These are phyloP conservation scores for Fusarium robinianum DNA, from an alignment of 2,329 filamentous ascomycete genomes.

Conservation along the genomic window DNA sequence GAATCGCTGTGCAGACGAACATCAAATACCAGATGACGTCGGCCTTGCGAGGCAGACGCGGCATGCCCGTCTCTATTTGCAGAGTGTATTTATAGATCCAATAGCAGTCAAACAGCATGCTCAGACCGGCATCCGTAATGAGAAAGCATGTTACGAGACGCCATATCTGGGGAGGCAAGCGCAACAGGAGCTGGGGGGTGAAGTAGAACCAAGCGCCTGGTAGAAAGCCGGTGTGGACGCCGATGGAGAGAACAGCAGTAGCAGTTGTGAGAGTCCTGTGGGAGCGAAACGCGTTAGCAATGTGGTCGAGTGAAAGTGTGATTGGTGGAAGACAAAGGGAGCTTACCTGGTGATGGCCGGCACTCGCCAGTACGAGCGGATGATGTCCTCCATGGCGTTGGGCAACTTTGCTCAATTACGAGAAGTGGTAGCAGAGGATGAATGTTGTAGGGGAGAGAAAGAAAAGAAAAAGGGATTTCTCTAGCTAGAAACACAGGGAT, in stretches of 20 bases:
- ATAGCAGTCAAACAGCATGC: conserved; percentile 74
- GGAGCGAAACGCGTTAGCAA: conserved; percentile 26
- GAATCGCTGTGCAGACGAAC: conserved; percentile 71
- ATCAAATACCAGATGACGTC: conserved; percentile 80
- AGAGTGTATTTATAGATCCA: conserved; percentile 76
- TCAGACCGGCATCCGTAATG: conserved; percentile 44
- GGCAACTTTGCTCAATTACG: conserved; percentile 40
- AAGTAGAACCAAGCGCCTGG: conserved; percentile 55
- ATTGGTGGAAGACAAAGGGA: neutral
- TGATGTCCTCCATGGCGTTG: conserved; percentile 40
- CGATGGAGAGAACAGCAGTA: conserved; percentile 63
- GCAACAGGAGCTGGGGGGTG: conserved; percentile 54
- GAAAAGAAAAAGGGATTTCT: too few species aligned
- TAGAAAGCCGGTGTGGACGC: conserved; percentile 61
- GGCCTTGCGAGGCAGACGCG: conserved; percentile 74
- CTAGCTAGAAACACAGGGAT: too few species aligned
- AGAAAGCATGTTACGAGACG: conserved; percentile 50
- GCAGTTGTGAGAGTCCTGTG: conserved; percentile 69
- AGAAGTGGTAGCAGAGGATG: conserved; percentile 15
- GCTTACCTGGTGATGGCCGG: conserved; percentile 50
- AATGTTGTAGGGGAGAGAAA: neutral
- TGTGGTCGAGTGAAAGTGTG: neutral
- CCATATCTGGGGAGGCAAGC: conserved; percentile 57
- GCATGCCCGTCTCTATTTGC: conserved; percentile 71
- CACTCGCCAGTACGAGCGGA: conserved; percentile 46